Evolutionary conservation across 805 yeast species (phyloP), one percentile per base, ranked within the genome.

Genomic region (Lipomyces chichibuensis): DNA sequence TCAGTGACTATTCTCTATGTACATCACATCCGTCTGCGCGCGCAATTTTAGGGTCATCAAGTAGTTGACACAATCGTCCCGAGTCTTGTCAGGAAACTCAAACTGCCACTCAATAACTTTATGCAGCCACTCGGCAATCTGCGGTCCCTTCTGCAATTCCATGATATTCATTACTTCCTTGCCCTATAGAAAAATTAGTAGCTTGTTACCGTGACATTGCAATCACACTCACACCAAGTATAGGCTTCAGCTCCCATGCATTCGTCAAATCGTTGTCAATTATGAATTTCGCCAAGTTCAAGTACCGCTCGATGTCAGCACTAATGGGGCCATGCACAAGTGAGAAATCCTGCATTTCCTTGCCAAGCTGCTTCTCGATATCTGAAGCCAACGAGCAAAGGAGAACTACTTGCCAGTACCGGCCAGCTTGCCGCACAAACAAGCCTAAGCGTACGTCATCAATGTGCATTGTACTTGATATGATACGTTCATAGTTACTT

Each of bases 111-210:
- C 77, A 39, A 91, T 76, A 5, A 90, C 82, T 57, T 82, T 77
- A 6, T 85, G 85, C 66, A 86, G 83, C 8, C 87, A 77, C 8
- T 77, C 77, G 8, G 85, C 81, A 84, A 94, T 82, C 97, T 98
- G 92, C 5, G 93, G 92, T 0, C 99, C 99, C 0, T 94, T 91
- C 74, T 88, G 89, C 64, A 81, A 80, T 27, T 82, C 78, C 35
- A 90, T 77, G 25, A 80, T 77, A 55, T 80, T 77, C 61, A 84
- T 79, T 57, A 94, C 77, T 57, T 85, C 84, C 72, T 90, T 91
- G 17, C 99, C 83, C 59, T 74, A 35, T 11, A 8, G 8, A 39
- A 8, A 17, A 1, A 43, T 43, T 8, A 43, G 23, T 43, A 3
- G 2, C 1, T 23, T n/a, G 49, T 14, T 43, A n/a, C n/a, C 49